Evolutionary conservation across 805 yeast species (phyloP).

Genomic region (Schizosaccharomyces japonicus): DNA sequence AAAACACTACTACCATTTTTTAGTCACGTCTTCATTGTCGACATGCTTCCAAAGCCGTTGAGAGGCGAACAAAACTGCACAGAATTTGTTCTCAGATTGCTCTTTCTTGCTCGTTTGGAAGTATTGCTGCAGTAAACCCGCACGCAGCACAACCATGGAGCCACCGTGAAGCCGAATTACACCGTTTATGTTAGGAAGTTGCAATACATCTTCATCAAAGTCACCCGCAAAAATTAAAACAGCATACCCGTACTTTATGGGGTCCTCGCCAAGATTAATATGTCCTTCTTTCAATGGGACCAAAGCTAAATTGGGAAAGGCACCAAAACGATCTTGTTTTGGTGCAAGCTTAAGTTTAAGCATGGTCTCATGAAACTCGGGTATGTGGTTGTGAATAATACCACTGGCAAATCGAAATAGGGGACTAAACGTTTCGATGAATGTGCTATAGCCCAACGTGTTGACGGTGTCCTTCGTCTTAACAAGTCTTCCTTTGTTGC

Average conservation of each 20-base stretch:
- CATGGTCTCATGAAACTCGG: neutral
- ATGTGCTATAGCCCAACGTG: neutral
- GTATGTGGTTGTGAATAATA: neutral
- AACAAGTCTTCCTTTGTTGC: neutral
- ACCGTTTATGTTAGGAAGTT: neutral
- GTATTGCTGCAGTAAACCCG: neutral
- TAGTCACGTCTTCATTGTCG: no score
- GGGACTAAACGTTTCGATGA: neutral
- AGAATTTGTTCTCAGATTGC: no score
- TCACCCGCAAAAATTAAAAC: neutral
- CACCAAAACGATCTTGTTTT: neutral
- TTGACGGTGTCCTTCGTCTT: neutral
- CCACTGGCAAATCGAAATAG: slow-evolving; percentile 3
- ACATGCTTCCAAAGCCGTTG: no score
- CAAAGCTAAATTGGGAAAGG: neutral
- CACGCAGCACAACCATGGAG: neutral
- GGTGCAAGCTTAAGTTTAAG: neutral
- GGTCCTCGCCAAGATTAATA: neutral
- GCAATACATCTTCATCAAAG: neutral
- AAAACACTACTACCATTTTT: no score
- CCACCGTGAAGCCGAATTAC: neutral
- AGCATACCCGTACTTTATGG: neutral
- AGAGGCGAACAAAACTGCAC: no score
- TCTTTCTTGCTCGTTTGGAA: no score
- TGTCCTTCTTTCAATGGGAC: neutral